These are phyloP conservation scores for Trichophyton rubrum DNA, from an alignment of 2,329 filamentous ascomycete genomes.

Conservation along the genomic window DNA sequence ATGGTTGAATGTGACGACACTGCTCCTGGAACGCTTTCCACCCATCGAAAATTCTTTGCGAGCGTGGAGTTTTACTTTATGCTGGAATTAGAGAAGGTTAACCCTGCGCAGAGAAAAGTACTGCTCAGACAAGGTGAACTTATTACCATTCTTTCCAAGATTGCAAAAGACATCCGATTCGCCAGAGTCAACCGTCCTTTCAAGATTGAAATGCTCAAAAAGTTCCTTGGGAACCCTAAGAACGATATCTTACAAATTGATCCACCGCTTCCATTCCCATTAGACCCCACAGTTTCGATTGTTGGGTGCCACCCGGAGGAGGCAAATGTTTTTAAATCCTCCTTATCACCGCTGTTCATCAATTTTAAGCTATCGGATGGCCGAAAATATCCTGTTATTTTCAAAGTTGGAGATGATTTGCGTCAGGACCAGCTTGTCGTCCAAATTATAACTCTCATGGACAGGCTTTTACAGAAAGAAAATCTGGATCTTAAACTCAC, in stretches of 20 bases:
- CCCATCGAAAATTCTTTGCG: slow-evolving; percentile 74
- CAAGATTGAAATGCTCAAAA: slow-evolving; percentile 75
- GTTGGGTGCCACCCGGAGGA: slow-evolving; percentile 72
- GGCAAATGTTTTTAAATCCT: slow-evolving; percentile 89
- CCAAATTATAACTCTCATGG: slow-evolving; percentile 96
- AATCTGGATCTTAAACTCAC: slow-evolving; percentile 91
- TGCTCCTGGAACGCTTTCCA: slow-evolving; percentile 59
- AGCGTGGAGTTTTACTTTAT: slow-evolving; percentile 96
- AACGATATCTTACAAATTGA: slow-evolving; percentile 78
- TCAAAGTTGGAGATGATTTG: slow-evolving; percentile 93
- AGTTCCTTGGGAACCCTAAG: slow-evolving; percentile 72
- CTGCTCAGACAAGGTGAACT: slow-evolving; percentile 81
- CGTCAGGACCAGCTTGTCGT: slow-evolving; percentile 96
- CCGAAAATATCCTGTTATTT: slow-evolving; percentile 77
- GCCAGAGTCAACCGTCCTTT: slow-evolving; percentile 63
- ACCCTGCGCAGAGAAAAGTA: slow-evolving; percentile 59
- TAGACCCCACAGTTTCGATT: slow-evolving; percentile 73
- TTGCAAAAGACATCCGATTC: slow-evolving; percentile 76
- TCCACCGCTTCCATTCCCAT: slow-evolving; percentile 70
- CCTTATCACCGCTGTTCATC: slow-evolving; percentile 77
- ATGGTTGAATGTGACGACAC: slow-evolving; percentile 92
- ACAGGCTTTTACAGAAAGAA: slow-evolving; percentile 85
- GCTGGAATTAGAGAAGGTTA: slow-evolving; percentile 65
- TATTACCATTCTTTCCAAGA: slow-evolving; percentile 71
- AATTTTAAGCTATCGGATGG: slow-evolving; percentile 73